Base-by-base conservation (phyloP, 176 grass and related monocot genomes). In the Saccharum spontaneum region DNA sequence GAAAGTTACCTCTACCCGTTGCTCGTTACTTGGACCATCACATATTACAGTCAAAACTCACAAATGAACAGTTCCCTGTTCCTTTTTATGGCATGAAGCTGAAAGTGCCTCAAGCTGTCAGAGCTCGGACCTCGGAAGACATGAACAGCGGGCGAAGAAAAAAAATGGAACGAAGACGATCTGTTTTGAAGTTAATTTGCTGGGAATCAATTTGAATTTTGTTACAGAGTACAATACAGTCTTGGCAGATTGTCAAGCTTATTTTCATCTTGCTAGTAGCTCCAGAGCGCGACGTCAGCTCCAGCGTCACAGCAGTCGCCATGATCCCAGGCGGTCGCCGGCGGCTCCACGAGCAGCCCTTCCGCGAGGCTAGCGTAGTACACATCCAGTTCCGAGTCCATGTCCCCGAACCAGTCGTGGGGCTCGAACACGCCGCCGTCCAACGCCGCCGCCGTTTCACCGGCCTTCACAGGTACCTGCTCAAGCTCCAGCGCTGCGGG, bases 281-380 rank as follows among this genome's bases (percentile, higher is more conserved):
- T 85, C 86, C 90, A 87, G 38, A 88, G 81, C 8, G 40, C 52
- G 46, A 89, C 54, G 17, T 84, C 76, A 16, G 76, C 61, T 48
- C 31, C 69, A 15, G 11, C 72, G 49, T 85, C 86, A 24, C 59
- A 30, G 48, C 45, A 43, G 15, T 86, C 78, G 2, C 64, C 69
- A 18, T 76, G 67, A 10, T 85, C 86, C 69, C 62, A 81, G 24
- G 11, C 17, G n/a, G 20, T 17, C 38, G 30, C 0, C 28, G 89
- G 89, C 37, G 89, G 85, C 22, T 87, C 76, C 67, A 94, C 44
- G 78, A 94, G 84, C 15, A 94, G 26, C n/a, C 73, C 93, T 79
- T 94, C 43, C 8, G 93, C 90, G 17, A 90, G 79, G 87, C 68
- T 90, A 12, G 74, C 54, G 39, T 88, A 90, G 78, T 94, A 90